Evolutionary conservation across 2,329 filamentous ascomycete species (phyloP).

Genomic region (Neofusicoccum ribis): DNA sequence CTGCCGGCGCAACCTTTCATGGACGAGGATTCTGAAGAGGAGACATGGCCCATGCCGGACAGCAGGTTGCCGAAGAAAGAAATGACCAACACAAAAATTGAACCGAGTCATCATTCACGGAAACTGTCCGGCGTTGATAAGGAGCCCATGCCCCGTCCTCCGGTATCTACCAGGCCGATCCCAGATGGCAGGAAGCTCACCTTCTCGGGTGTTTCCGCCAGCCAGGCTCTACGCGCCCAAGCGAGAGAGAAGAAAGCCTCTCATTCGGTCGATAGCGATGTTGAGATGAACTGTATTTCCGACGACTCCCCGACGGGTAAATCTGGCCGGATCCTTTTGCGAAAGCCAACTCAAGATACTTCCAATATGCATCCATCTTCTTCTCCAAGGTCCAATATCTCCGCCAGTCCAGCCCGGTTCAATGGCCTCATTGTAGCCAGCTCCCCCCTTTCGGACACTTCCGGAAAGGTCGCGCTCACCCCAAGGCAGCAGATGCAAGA

Average conservation of each 20-base stretch:
- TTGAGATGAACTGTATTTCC: background rate
- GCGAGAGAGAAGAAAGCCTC: background rate
- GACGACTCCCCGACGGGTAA: background rate
- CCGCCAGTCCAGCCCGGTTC: background rate
- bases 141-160: background rate
- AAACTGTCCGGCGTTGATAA: background rate
- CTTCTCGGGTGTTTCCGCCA: background rate
- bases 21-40: constrained; percentile 4
- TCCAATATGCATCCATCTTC: background rate
- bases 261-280: background rate
- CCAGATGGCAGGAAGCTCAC: background rate
- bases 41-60: background rate
- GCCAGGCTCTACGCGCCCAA: background rate
- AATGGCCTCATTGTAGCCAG: background rate
- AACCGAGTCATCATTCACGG: too few relatives aligned
- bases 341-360: background rate
- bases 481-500: background rate
- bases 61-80: background rate
- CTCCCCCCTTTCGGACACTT: background rate
- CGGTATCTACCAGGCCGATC: background rate
- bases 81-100: background rate
- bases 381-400: background rate
- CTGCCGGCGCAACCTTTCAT: background rate
- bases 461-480: background rate
- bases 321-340: background rate